Evolutionary conservation across 2,329 filamentous ascomycete species (phyloP), one percentile per base, ranked within the genome.

Genomic region (Beauveria sp.): DNA sequence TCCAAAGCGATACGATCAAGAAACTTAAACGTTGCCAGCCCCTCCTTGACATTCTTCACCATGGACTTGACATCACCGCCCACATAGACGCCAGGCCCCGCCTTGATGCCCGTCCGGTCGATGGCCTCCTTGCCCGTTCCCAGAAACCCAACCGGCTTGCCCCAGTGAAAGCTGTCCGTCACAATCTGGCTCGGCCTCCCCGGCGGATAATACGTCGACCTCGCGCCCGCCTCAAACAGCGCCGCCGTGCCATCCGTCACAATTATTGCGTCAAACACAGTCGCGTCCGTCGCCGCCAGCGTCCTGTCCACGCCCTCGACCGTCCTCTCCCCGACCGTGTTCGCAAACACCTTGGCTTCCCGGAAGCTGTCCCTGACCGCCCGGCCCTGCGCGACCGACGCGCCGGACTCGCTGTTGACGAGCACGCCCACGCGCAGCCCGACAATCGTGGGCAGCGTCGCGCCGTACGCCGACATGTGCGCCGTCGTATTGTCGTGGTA

Each of bases 401-500:
- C 71, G 1, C 71, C 62, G 0, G 74, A 75, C 14, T 71, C 68
- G 3, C 76, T 77, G 1, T 71, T 83, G 0, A 81, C 75, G 20
- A 91, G 76, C 34, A 90, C 79, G 12, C 84, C 88, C 26, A 91
- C 82, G 48, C 80, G 84, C 2, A 91, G 76, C 0, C 82, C 84
- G 9, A 83, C 84, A 54, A 91, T 79, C 20, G 79, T 85, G 1
- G 83, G 78, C 3, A 91, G 78, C 4, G 79, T 79, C 50, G 75
- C 73, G 53, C 80, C 81, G 61, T 88, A 85, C 43, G 86, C 82
- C 59, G 83, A 83, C 46, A 91, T 76, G 24, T 80, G 80, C 5
- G 73, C 74, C 0, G 88, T 91, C 8, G 74, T 84, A 74, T 90
- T 90, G 72, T 84, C 74, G 71, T 90, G 85, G 74, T 91, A 91